phyloP scores from a whole-genome alignment of 1,139 yeast genomes.

The Lodderomyces metapsilosis region DNA sequence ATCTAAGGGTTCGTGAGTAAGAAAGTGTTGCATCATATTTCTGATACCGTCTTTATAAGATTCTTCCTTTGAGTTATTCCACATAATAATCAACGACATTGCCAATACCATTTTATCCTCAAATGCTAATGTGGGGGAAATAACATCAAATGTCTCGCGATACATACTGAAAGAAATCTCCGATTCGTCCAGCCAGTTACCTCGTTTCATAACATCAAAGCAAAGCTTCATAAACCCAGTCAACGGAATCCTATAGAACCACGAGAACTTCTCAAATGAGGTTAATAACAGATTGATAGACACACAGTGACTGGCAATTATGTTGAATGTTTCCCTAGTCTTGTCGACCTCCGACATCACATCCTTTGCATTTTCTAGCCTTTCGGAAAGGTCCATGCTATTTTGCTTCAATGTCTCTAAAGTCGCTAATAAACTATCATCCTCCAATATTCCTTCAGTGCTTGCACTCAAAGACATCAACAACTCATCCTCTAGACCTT shows the following conservation, averaged over 20 bases:
- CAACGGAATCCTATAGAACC: conserved; percentile 60
- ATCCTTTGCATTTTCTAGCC: conserved; percentile 52
- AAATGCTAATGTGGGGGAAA: conserved; percentile 49
- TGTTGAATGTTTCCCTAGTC: conserved; percentile 45
- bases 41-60: conserved; percentile 19
- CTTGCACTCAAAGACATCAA: conserved; percentile 58
- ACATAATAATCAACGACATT: conserved; percentile 17
- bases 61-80: conserved; percentile 15
- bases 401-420: conserved; percentile 68
- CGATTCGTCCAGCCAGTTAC: conserved; percentile 18
- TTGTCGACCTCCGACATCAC: conserved; percentile 56
- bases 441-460: conserved; percentile 66
- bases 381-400: conserved; percentile 51
- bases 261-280: conserved; percentile 39
- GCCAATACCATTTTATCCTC: conserved; percentile 50
- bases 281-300: conserved; percentile 47
- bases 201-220: conserved; percentile 29
- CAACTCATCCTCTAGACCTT: conserved; percentile 59
- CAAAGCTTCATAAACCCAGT: conserved; percentile 45
- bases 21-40: conserved; percentile 3
- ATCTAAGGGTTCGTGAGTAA: not conserved
- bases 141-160: conserved; percentile 42
- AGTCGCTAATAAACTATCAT: conserved; percentile 56
- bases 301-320: conserved; percentile 58
- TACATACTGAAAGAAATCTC: conserved; percentile 38